Evolutionary conservation across 129 eudicot genomes (phyloP).

Genomic region (Lactuca sativa): DNA sequence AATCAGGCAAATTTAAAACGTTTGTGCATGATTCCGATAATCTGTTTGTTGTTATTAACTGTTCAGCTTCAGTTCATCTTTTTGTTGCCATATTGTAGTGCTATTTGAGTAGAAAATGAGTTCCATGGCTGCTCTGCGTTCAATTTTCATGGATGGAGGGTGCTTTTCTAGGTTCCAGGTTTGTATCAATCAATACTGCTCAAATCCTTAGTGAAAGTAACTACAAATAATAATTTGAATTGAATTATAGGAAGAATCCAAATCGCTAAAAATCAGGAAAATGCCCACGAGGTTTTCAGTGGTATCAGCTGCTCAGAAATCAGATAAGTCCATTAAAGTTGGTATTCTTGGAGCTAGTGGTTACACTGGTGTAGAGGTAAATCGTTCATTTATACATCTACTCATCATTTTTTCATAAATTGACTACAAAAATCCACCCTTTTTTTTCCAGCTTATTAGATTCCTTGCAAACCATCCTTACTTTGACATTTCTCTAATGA

Average conservation of each 20-base stretch:
- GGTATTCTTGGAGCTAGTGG: constrained; percentile 99
- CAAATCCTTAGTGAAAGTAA: neutral
- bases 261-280: constrained; percentile 30
- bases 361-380: constrained; percentile 97
- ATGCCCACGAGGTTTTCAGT: constrained; percentile 42
- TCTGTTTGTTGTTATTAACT: neutral
- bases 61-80: constrained; percentile 15
- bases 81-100: constrained; percentile 6
- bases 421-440: neutral
- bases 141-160: constrained; percentile 28
- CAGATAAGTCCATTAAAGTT: constrained; percentile 57
- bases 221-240: neutral
- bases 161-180: constrained; percentile 49
- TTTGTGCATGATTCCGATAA: neutral
- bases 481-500: constrained; percentile 78
- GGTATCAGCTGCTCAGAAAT: constrained; percentile 48
- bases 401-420: neutral
- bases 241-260: constrained; percentile 48
- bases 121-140: constrained; percentile 38
- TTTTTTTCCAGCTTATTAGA: constrained; percentile 70
- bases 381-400: neutral
- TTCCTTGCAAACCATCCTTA: constrained; percentile 83
- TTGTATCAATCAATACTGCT: neutral
- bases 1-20: constrained; percentile 4
- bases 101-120: constrained; percentile 30